A percentile compares a stretch with the other conserved stretches of the same genome.
Evolutionary conservation across 177 flowering plant species (phyloP).

Genomic region (Vitis hybrid): DNA sequence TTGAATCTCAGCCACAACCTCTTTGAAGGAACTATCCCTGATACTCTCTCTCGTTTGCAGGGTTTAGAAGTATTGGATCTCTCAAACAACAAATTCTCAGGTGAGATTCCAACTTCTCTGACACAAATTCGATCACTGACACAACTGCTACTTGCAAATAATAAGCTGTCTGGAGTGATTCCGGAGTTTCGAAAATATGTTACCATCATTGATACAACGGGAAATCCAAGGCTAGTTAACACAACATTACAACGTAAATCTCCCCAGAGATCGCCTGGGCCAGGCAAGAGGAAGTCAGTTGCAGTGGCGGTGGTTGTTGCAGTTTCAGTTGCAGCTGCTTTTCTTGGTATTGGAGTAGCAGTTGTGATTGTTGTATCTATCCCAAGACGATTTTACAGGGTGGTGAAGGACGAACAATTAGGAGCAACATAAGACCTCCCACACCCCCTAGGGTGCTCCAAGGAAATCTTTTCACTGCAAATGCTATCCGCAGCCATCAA

Average conservation of each 20-base stretch:
- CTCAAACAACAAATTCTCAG: conserved; percentile 60
- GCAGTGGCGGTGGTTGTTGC: conserved; percentile 26
- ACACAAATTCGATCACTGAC: conserved; percentile 30
- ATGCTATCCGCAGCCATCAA: conserved; percentile 24
- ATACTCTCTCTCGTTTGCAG: conserved; percentile 22
- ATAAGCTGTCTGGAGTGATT: conserved; percentile 53
- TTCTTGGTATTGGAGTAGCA: conserved; percentile 22
- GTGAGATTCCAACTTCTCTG: conserved; percentile 48
- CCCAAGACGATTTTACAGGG: conserved; percentile 37
- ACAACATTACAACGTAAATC: background rate
- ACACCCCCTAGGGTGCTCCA: conserved; percentile 37
- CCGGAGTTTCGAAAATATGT: conserved; percentile 35
- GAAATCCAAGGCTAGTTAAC: conserved; percentile 29
- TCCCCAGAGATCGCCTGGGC: background rate
- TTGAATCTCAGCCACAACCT: conserved; percentile 68
- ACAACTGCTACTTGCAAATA: conserved; percentile 48
- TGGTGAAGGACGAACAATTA: conserved; percentile 22
- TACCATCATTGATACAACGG: conserved; percentile 15
- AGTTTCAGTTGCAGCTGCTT: conserved; percentile 25
- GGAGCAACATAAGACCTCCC: conserved; percentile 28
- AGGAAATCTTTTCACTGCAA: conserved; percentile 46
- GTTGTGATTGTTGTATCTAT: conserved; percentile 22
- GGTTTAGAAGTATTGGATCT: conserved; percentile 64
- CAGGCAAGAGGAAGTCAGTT: conserved; percentile 24
- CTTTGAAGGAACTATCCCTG: conserved; percentile 56